These are phyloP conservation scores for Pontederia paniculata DNA, from an alignment of 176 grass and related monocot genomes.

Conservation along the genomic window DNA sequence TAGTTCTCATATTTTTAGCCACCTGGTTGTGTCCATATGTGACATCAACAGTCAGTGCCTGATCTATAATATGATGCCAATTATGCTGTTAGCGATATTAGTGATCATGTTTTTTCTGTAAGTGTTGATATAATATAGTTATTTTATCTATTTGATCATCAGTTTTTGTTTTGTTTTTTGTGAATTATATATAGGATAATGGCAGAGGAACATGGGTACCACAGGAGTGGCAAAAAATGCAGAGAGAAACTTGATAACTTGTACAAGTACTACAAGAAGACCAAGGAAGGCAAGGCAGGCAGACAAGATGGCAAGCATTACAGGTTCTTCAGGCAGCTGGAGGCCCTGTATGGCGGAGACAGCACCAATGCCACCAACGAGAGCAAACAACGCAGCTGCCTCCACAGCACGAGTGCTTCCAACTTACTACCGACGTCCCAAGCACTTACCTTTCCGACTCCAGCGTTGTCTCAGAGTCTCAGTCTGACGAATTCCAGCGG, in stretches of 20 bases:
- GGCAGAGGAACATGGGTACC: slow-evolving; percentile 66
- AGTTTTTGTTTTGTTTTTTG: slow-evolving; percentile 7
- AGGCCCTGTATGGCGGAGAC: slow-evolving; percentile 52
- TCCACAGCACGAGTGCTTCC: background rate
- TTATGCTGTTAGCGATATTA: too few species aligned
- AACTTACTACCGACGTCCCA: too few species aligned
- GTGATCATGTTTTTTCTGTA: too few species aligned
- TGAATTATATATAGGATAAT: slow-evolving; percentile 34
- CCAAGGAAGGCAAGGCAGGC: slow-evolving; percentile 66
- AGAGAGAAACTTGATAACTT: slow-evolving; percentile 97
- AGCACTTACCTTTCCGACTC: background rate
- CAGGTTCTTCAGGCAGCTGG: slow-evolving; percentile 86
- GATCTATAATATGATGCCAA: too few species aligned
- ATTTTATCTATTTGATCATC: background rate
- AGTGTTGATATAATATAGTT: too few species aligned
- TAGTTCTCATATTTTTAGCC: background rate
- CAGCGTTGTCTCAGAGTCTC: background rate
- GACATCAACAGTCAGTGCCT: too few species aligned
- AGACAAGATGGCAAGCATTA: slow-evolving; percentile 62
- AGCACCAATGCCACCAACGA: background rate
- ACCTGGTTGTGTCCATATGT: too few species aligned
- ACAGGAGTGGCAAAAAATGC: slow-evolving; percentile 85
- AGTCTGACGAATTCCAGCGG: background rate
- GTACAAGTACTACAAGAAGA: slow-evolving; percentile 98
- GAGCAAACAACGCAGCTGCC: background rate